Conservation (phyloP, 2,329 filamentous ascomycete species). For the Ascochyta koolunga region DNA sequence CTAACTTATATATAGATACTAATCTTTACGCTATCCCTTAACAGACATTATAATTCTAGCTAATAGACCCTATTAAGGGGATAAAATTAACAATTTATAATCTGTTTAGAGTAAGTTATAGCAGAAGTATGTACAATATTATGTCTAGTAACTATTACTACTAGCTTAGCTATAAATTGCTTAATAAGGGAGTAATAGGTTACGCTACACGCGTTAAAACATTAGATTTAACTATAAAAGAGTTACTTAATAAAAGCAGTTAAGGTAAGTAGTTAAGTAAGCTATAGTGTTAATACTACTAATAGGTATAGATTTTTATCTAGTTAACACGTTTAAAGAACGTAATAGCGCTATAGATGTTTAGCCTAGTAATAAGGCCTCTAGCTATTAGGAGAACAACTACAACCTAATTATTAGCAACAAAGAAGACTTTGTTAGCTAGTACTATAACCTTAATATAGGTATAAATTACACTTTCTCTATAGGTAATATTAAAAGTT, state of each 20-base stretch:
- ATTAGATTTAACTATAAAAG: slow-evolving; percentile 14
- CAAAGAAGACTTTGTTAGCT: slow-evolving; percentile 3
- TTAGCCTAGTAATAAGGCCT: slow-evolving; percentile 15
- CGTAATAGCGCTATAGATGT: slow-evolving; percentile 12
- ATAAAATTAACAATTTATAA: neutral
- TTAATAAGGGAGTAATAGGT: slow-evolving; percentile 12
- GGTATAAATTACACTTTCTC: slow-evolving; percentile 15
- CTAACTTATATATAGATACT: neutral
- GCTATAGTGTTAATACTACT: slow-evolving; percentile 12
- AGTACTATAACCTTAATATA: slow-evolving; percentile 5
- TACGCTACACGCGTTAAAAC: slow-evolving; percentile 9
- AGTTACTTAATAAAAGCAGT: slow-evolving; percentile 15
- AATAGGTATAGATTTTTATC: slow-evolving; percentile 16
- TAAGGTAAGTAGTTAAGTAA: slow-evolving; percentile 17
- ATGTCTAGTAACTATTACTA: slow-evolving; percentile 1
- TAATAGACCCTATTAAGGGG: neutral
- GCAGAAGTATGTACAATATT: neutral
- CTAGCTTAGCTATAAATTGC: slow-evolving; percentile 13
- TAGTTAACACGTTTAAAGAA: slow-evolving; percentile 14
- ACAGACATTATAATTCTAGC: neutral
- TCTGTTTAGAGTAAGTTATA: neutral
- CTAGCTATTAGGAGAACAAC: slow-evolving; percentile 7
- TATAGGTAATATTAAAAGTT: slow-evolving; percentile 3
- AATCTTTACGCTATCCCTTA: neutral
- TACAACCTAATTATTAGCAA: slow-evolving; percentile 10